Conservation (phyloP, 805 yeast species). For the Metahyphopichia silvanorum region DNA sequence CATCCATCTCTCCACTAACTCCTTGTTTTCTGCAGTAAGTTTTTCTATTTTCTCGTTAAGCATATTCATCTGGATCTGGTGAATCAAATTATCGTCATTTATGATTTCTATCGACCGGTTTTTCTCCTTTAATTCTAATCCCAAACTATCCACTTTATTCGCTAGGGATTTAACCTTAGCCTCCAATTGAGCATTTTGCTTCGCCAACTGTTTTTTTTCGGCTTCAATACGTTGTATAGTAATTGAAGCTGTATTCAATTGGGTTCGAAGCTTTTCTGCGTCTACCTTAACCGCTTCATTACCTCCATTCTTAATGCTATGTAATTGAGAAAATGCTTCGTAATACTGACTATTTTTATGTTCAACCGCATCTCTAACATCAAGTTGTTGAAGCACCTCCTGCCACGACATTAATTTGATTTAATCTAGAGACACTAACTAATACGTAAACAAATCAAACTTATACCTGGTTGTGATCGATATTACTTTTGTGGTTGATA, state of each 20-base stretch:
- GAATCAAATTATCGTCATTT: conserved; percentile 65
- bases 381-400: no score
- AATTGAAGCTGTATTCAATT: no score
- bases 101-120: conserved; percentile 55
- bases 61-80: conserved; percentile 56
- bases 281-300: conserved; percentile 4
- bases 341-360: conserved; percentile 27
- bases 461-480: no score
- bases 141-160: conserved; percentile 18
- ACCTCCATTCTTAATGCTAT: conserved; percentile 6
- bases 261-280: not conserved
- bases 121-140: conserved; percentile 39
- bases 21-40: conserved; percentile 48
- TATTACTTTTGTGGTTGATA: no score
- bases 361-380: no score
- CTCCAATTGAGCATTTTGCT: conserved; percentile 12
- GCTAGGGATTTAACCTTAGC: conserved; percentile 14
- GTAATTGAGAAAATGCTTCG: conserved; percentile 30
- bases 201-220: conserved; percentile 7
- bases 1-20: conserved; percentile 46
- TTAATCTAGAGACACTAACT: no score
- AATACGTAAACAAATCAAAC: no score
- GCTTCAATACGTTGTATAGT: no score
- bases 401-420: no score
- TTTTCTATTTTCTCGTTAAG: conserved; percentile 31